Evolutionary conservation across 2,329 filamentous ascomycete genomes (phyloP).

Genomic region (Chrysoporthe cubensis): DNA sequence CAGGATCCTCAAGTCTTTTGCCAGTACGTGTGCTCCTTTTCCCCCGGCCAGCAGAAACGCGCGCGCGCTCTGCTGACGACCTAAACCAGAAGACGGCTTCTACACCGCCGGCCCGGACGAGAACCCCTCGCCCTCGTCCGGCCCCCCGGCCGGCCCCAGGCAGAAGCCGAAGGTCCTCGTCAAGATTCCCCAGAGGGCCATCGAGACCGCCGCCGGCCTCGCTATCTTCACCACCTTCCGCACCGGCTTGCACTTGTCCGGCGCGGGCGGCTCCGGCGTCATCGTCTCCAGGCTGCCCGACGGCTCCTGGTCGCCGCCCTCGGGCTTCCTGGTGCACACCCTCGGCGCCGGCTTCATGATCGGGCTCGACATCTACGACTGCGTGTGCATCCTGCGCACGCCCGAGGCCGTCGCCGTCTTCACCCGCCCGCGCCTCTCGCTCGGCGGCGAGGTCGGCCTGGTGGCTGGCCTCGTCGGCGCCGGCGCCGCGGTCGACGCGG

Average conservation of each 20-base stretch:
- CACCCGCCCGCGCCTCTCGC: constrained; percentile 64
- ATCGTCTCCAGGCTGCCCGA: constrained; percentile 56
- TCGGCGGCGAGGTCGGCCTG: constrained; percentile 70
- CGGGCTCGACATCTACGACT: constrained; percentile 77
- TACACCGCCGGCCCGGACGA: constrained; percentile 32
- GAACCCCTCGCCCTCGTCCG: constrained; percentile 26
- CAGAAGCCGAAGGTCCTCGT: constrained; percentile 40
- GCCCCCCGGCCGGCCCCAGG: constrained; percentile 33
- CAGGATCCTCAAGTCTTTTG: constrained; percentile 74
- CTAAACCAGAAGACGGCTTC: constrained; percentile 38
- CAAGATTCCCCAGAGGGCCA: constrained; percentile 48
- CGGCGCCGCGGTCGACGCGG: constrained; percentile 65
- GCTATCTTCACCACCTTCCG: constrained; percentile 65
- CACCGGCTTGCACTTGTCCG: constrained; percentile 59
- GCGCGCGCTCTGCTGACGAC: too few relatives aligned
- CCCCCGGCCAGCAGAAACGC: background rate
- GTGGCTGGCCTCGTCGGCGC: constrained; percentile 61
- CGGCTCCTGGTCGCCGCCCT: constrained; percentile 69
- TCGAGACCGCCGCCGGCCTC: constrained; percentile 58
- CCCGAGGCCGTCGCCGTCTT: constrained; percentile 69
- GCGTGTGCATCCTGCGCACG: constrained; percentile 74
- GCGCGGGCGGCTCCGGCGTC: constrained; percentile 60
- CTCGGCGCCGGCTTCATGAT: constrained; percentile 70
- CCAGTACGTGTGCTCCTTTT: constrained; percentile 51
- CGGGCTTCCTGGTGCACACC: constrained; percentile 72